Conservation (phyloP, 2,329 filamentous ascomycete species). For the Fusarium penzigii region DNA sequence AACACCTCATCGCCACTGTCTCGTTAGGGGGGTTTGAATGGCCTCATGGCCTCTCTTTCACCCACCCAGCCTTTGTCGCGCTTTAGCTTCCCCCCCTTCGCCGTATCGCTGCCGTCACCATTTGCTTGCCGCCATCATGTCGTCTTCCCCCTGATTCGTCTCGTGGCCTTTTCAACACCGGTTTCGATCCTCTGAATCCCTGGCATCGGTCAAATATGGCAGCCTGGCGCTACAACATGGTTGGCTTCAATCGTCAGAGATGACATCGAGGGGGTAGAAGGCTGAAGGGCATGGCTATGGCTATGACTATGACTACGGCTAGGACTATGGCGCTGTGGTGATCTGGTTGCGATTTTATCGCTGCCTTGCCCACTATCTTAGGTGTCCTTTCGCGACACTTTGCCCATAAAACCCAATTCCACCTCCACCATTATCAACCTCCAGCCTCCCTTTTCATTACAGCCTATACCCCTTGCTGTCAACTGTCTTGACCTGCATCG, state of each 20-base stretch:
- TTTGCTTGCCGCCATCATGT: slow-evolving; percentile 15
- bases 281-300: background rate
- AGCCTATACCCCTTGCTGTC: slow-evolving; percentile 17
- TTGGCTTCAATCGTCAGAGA: slow-evolving; percentile 3
- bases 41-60: slow-evolving; percentile 14
- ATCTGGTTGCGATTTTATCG: slow-evolving; percentile 15
- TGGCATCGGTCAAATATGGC: slow-evolving; percentile 13
- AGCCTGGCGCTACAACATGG: slow-evolving; percentile 16
- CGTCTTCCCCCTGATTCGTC: slow-evolving; percentile 20
- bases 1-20: background rate
- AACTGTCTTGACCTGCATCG: slow-evolving; percentile 9
- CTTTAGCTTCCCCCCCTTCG: slow-evolving; percentile 4
- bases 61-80: slow-evolving; percentile 8
- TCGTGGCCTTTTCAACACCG: slow-evolving; percentile 20
- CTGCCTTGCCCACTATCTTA: slow-evolving; percentile 29
- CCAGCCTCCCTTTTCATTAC: slow-evolving; percentile 24
- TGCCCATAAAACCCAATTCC: slow-evolving; percentile 24
- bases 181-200: slow-evolving; percentile 8
- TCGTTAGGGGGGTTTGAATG: slow-evolving; percentile 12
- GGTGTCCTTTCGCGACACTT: slow-evolving; percentile 32
- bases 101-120: slow-evolving; percentile 5
- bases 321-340: slow-evolving; percentile 8
- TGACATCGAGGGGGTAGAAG: slow-evolving; percentile 6
- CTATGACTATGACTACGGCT: slow-evolving; percentile 2
- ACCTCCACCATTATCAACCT: slow-evolving; percentile 24